Evolutionary conservation across 371 early-diverging fungal species (phyloP).

Genomic region (Rhizopus microsporus): DNA sequence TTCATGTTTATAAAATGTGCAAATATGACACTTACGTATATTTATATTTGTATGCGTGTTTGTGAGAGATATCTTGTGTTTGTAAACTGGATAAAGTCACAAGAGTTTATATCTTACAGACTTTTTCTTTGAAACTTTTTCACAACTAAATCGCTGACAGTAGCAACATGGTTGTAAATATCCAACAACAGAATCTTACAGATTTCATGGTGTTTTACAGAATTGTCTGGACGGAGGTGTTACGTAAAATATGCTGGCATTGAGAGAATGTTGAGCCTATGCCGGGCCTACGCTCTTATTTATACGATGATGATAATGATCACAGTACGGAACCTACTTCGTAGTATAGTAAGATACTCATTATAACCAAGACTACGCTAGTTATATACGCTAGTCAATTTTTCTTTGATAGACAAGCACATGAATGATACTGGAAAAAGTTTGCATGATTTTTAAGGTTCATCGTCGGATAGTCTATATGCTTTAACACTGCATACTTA

Average conservation of each 20-base stretch:
- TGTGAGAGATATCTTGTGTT: too few species aligned
- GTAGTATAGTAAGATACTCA: too few species aligned
- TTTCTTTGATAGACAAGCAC: slow-evolving; percentile 85
- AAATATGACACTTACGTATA: too few species aligned
- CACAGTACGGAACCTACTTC: too few species aligned
- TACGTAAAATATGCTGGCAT: slow-evolving; percentile 61
- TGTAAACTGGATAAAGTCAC: too few species aligned
- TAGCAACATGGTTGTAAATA: not conserved
- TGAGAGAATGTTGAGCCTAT: slow-evolving; percentile 65
- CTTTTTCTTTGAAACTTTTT: too few species aligned
- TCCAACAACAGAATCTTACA: slow-evolving; percentile 10
- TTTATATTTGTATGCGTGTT: too few species aligned
- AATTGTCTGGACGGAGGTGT: slow-evolving; percentile 63
- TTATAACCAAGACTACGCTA: slow-evolving; percentile 83
- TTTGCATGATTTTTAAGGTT: slow-evolving; percentile 97
- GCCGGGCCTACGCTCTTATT: slow-evolving; percentile 54
- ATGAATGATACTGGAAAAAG: slow-evolving; percentile 94
- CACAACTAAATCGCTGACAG: too few species aligned
- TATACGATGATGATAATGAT: slow-evolving; percentile 8
- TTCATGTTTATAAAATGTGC: too few species aligned
- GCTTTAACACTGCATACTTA: slow-evolving; percentile 89
- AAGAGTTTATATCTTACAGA: too few species aligned
- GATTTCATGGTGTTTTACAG: slow-evolving; percentile 62
- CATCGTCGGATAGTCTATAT: slow-evolving; percentile 97
- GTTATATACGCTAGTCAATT: slow-evolving; percentile 83